A percentile compares a stretch with the other conserved stretches of the same genome.
Conservation (phyloP, 2,329 filamentous ascomycete genomes). For the Aspergillus piperis region DNA sequence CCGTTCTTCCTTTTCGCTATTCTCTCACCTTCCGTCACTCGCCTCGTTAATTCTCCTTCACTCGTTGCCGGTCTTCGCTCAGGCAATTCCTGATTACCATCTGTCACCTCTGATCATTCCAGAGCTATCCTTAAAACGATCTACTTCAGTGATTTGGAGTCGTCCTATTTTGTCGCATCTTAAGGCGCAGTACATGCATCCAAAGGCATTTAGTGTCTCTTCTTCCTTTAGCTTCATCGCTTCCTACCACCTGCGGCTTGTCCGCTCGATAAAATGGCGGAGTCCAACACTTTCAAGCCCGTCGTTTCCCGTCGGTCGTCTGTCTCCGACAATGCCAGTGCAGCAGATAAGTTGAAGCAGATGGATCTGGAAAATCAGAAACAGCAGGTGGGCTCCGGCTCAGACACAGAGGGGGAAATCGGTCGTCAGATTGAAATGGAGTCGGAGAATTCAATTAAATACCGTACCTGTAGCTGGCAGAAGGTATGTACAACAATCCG, state of each 20-base stretch:
- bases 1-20: not conserved
- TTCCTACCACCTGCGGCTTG: conserved; percentile 36
- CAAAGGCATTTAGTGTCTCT: conserved; percentile 26
- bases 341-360: conserved; percentile 30
- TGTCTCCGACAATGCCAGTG: conserved; percentile 25
- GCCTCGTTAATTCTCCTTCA: not conserved
- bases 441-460: conserved; percentile 78
- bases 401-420: conserved; percentile 49
- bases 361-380: conserved; percentile 32
- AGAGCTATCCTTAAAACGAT: not conserved
- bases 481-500: conserved; percentile 57
- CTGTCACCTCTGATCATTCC: not conserved
- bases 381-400: conserved; percentile 26
- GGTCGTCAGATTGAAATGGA: conserved; percentile 75
- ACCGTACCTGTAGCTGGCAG: conserved; percentile 90
- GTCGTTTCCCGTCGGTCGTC: conserved; percentile 22
- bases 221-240: conserved; percentile 29
- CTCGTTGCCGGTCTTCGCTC: not conserved
- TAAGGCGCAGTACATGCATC: conserved; percentile 37
- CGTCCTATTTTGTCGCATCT: not conserved
- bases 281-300: conserved; percentile 27
- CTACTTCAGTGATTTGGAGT: not conserved
- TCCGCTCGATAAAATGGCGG: conserved; percentile 45
- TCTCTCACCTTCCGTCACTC: not conserved
- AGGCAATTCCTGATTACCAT: not conserved